Percentiles rank a stretch among this genome's conserved stretches.
Evolutionary conservation across 1,284 basidiomycete species (phyloP).

Genomic region (Heliocybe sulcata): DNA sequence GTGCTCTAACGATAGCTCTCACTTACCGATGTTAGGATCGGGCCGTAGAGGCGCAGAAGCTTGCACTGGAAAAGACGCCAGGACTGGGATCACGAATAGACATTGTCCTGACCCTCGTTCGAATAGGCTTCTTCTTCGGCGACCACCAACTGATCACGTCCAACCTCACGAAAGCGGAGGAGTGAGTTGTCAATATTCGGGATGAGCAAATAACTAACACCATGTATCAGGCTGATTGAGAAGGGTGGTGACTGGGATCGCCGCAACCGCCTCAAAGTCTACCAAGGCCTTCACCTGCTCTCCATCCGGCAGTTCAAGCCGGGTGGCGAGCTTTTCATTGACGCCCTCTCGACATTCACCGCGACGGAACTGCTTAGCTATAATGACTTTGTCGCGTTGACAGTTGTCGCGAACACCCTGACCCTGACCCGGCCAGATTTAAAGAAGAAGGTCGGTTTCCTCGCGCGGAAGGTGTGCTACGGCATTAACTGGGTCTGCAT

Average conservation of each 20-base stretch:
- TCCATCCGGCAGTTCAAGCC: conserved; percentile 82
- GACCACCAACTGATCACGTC: conserved; percentile 72
- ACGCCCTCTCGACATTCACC: conserved; percentile 92
- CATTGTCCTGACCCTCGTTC: conserved; percentile 81
- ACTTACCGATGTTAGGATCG: conserved; percentile 39
- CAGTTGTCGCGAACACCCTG: conserved; percentile 77
- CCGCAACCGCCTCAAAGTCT: conserved; percentile 94
- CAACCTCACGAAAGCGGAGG: conserved; percentile 78
- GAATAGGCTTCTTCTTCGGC: conserved; percentile 89
- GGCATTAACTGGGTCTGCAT: not conserved
- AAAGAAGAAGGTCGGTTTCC: conserved; percentile 73
- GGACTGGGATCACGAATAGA: conserved; percentile 94
- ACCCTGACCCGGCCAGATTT: conserved; percentile 81
- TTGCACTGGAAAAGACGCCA: conserved; percentile 88
- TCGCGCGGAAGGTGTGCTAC: not conserved
- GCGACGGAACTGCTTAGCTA: conserved; percentile 88
- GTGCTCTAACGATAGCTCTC: not conserved
- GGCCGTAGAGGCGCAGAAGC: conserved; percentile 74
- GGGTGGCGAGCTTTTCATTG: conserved; percentile 71
- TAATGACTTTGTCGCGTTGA: conserved; percentile 86
- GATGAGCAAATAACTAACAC: not conserved
- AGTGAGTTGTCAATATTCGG: conserved; percentile 39
- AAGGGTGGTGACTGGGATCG: conserved; percentile 98
- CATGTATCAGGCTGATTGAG: conserved; percentile 69
- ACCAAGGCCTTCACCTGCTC: conserved; percentile 81